Base-by-base conservation (phyloP, 2,329 filamentous ascomycete species). In the Triangularia verruculosa region DNA sequence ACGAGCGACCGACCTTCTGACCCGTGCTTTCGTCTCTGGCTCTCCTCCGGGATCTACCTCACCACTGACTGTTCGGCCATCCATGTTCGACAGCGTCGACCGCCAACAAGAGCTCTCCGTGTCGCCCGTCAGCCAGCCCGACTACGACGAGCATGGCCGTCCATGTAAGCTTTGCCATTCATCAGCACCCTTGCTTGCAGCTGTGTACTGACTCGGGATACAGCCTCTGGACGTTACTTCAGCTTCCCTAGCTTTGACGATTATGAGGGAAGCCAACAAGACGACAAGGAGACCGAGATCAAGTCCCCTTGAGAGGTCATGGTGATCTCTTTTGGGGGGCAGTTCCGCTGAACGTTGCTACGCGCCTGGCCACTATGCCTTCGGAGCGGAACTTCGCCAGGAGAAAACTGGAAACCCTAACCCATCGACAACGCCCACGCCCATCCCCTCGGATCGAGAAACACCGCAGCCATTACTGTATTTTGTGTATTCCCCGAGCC, bases 161-260 rank as follows among this genome's bases (percentile, higher is more conserved):
- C 62, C 64, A 55, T 67, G 68, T 70, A 67, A 34, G 66, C 62
- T 20, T 30, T 27, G 17, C 22, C 15, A n/a, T 9, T 56, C 7
- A 15, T 7, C 57, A n/a, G n/a, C n/a, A 2, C 34, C 30, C 22
- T 62, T 54, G 34, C 28, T 25, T 3, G 17, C 3, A 28, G 30
- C 17, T 15, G 11, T 28, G 25, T 57, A 54, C 64, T 66, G 59
- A 69, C 60, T 61, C 71, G 58, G 71, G 67, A 34, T 47, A 20
- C 66, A 77, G 74, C 74, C 58, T 76, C 77, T 70, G 83, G 79
- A 62, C 83, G 85, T 66, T 91, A 91, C 75, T 87, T 89, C 72
- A 90, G 88, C 78, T 91, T 91, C 73, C 89, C 89, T 15, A 89
- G 84, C 74, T 91, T 90, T 74, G 89, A 91, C 71, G 83, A 86